Conservation (phyloP, 495 filamentous ascomycete species). For the Podospora sp. region DNA sequence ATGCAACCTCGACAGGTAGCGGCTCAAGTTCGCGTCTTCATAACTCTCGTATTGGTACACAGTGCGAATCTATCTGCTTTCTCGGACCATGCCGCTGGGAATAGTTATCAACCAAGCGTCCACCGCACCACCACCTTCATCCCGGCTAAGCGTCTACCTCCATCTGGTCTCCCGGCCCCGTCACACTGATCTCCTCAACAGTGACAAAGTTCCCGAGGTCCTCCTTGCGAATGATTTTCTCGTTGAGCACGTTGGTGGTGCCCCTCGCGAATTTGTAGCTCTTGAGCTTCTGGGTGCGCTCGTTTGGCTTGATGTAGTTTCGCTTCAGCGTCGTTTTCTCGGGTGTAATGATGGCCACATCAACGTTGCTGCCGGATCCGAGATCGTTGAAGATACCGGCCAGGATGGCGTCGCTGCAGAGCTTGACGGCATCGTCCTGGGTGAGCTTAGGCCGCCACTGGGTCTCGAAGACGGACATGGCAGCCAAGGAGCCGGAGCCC, state of each 20-base stretch:
- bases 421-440: slow-evolving; percentile 76
- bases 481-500: slow-evolving; percentile 93
- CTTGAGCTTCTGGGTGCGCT: slow-evolving; percentile 85
- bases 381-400: slow-evolving; percentile 99
- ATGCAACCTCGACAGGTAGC: too few relatives aligned
- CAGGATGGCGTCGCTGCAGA: slow-evolving; percentile 87
- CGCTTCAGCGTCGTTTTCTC: slow-evolving; percentile 92
- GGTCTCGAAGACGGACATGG: slow-evolving; percentile 98
- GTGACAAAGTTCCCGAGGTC: slow-evolving; percentile 95
- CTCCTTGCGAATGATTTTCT: slow-evolving; percentile 89
- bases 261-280: slow-evolving; percentile 88
- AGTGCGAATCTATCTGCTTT: not conserved
- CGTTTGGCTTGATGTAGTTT: slow-evolving; percentile 90
- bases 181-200: slow-evolving; percentile 70
- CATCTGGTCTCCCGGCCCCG: slow-evolving; percentile 85
- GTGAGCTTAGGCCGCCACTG: slow-evolving; percentile 84
- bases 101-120: not conserved
- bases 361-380: slow-evolving; percentile 95
- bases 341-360: slow-evolving; percentile 89
- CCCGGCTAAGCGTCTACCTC: slow-evolving; percentile 75
- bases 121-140: not conserved
- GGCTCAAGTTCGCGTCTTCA: slow-evolving; percentile 2
- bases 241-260: slow-evolving; percentile 89
- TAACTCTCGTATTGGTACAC: not conserved
- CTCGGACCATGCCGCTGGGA: not conserved